Percentiles rank a stretch among this genome's conserved stretches.
These are phyloP conservation scores for Endocalyx cinctus DNA, from an alignment of 2,329 filamentous ascomycete genomes.

Conservation along the genomic window DNA sequence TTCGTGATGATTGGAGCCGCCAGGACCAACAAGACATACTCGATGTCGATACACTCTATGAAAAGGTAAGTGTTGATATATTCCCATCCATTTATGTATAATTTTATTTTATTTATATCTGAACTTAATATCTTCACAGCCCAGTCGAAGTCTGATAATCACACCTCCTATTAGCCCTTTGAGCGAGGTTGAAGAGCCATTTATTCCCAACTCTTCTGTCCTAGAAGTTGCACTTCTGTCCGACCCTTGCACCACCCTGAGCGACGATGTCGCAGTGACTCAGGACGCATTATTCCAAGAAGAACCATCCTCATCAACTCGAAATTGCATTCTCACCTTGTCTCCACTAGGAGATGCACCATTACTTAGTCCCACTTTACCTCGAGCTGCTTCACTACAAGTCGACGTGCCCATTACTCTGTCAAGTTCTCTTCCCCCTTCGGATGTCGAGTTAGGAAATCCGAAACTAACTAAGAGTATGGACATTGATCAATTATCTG, in stretches of 20 bases:
- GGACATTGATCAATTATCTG: slow-evolving; percentile 13
- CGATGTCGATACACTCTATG: slow-evolving; percentile 3
- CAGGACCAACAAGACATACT: slow-evolving; percentile 9
- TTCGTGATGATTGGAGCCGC: slow-evolving; percentile 13
- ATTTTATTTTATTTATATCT: not conserved
- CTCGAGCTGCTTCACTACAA: slow-evolving; percentile 15
- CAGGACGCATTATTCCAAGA: slow-evolving; percentile 13
- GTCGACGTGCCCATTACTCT: slow-evolving; percentile 23
- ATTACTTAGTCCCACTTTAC: slow-evolving; percentile 2
- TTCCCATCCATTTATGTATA: not conserved
- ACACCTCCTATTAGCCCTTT: slow-evolving; percentile 24
- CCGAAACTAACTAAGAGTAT: slow-evolving; percentile 8
- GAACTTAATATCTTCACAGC: slow-evolving; percentile 12
- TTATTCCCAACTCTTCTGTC: slow-evolving; percentile 16
- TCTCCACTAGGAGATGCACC: slow-evolving; percentile 10
- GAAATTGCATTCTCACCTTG: slow-evolving; percentile 3
- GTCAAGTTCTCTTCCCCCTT: slow-evolving; percentile 6
- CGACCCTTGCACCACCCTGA: slow-evolving; percentile 21
- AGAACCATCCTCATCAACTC: too few relatives aligned
- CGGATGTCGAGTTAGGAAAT: slow-evolving; percentile 6
- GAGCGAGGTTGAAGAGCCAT: slow-evolving; percentile 10
- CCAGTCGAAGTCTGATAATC: slow-evolving; percentile 11
- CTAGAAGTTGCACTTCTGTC: slow-evolving; percentile 22
- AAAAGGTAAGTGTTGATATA: slow-evolving; percentile 8
- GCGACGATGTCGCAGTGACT: slow-evolving; percentile 19